Conservation (phyloP, 192 early-diverging fungal species). For the Entomortierella parvispora region DNA sequence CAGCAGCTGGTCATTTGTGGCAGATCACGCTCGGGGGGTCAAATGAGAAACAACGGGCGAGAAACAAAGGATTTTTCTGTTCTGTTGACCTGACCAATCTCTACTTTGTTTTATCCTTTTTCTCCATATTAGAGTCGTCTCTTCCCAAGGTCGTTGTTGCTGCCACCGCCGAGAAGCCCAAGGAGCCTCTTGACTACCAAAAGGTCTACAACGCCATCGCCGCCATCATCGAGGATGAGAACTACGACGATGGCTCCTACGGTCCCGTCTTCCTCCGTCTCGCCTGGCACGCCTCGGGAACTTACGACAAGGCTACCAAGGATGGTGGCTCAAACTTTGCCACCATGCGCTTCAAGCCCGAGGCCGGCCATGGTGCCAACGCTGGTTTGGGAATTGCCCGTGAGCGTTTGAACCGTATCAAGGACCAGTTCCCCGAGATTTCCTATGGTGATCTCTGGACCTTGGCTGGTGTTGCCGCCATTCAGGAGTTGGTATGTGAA, state of each 20-base stretch:
- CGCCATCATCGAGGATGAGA: slow-evolving; percentile 75
- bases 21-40: too few relatives aligned
- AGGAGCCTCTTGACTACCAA: slow-evolving; percentile 72
- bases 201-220: slow-evolving; percentile 83
- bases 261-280: slow-evolving; percentile 84
- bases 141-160: slow-evolving; percentile 13
- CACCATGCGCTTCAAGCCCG: slow-evolving; percentile 79
- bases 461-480: slow-evolving; percentile 78
- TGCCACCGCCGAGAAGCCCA: slow-evolving; percentile 35
- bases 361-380: slow-evolving; percentile 78
- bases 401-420: slow-evolving; percentile 76
- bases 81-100: too few relatives aligned
- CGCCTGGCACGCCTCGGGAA: slow-evolving; percentile 90
- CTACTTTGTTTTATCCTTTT: too few relatives aligned
- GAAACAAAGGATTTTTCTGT: too few relatives aligned
- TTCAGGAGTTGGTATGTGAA: slow-evolving; percentile 71
- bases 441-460: slow-evolving; percentile 89
- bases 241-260: slow-evolving; percentile 84
- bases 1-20: too few relatives aligned
- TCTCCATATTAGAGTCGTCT: slow-evolving; percentile 16
- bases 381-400: slow-evolving; percentile 78
- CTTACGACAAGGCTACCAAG: slow-evolving; percentile 70
- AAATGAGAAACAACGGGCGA: too few relatives aligned
- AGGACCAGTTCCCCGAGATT: slow-evolving; percentile 83
- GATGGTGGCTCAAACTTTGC: slow-evolving; percentile 82